Evolutionary conservation across 2,329 filamentous ascomycete genomes (phyloP).

Genomic region (Metarhizium brunneum): DNA sequence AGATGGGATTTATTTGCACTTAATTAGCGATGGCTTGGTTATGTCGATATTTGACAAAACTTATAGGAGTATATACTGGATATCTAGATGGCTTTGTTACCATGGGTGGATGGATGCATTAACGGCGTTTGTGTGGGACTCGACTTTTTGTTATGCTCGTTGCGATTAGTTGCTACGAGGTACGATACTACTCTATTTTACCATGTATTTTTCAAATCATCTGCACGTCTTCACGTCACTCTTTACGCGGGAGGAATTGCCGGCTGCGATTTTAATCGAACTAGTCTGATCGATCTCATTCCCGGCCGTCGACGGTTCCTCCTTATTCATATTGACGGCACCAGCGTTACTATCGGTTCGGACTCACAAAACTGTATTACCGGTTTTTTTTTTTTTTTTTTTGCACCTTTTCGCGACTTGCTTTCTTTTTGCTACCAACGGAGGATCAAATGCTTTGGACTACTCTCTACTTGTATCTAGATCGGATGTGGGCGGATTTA

Average conservation of each 20-base stretch:
- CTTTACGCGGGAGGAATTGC: background rate
- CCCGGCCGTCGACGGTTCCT: too few species aligned
- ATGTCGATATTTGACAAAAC: background rate
- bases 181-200: background rate
- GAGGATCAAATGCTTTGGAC: too few species aligned
- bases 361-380: background rate
- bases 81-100: background rate
- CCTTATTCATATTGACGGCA: too few species aligned
- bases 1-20: background rate
- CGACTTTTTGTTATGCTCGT: background rate
- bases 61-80: background rate
- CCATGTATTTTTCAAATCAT: background rate
- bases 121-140: background rate
- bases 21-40: background rate
- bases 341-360: background rate
- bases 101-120: slow-evolving; percentile 3
- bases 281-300: too few species aligned
- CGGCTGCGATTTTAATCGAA: too few species aligned
- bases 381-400: too few species aligned
- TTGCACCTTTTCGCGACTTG: background rate
- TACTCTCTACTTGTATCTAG: background rate
- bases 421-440: background rate
- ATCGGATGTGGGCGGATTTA: background rate
- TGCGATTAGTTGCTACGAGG: background rate
- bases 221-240: background rate